Base-by-base conservation (phyloP, 1,139 yeast genomes). In the Yamadazyma buinensis region DNA sequence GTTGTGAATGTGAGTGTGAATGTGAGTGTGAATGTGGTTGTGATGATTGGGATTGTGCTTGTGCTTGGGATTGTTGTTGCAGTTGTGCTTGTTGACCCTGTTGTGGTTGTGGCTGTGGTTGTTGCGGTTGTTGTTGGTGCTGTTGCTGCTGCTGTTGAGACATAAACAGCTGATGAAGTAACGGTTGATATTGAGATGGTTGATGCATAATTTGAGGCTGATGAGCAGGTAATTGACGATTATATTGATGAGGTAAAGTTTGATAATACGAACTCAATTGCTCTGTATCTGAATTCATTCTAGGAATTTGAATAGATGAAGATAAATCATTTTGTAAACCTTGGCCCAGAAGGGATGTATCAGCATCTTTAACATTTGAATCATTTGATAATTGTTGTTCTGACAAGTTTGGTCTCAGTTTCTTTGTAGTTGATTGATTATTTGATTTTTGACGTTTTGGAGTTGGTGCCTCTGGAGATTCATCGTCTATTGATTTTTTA, bases 41-140 rank as follows among this genome's bases (percentile, higher is more conserved):
- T 22, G 27, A 32, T 20, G 23, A 24, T 14, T 17, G 14, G 8
- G 15, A 11, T 17, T 17, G 41, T 26, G 34, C 39, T 23, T 32
- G 43, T 15, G 30, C 27, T 15, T 26, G 42, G 22, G 32, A 41
- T 17, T 42, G 43, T 30, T 40, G 35, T 23, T 28, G 44, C 17
- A n/a, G 10, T 14, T 26, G 15, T n/a, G 28, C 37, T 13, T 15
- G 43, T 28, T 34, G 27, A 3, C 3, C 41, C n/a, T 24, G 28
- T 26, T 37, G 41, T 7, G 33, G 36, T 26, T 24, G 38, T n/a
- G 35, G 42, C 22, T 28, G 35, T 24, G 29, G 33, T 18, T 26
- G 30, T 14, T 26, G 14, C 15, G 10, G 10, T 10, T 8, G 40
- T 27, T 35, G 40, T 15, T 30, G 38, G n/a, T 15, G 43, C 28